Percentiles rank a stretch among this genome's conserved stretches.
Conservation (phyloP, 208 protist genomes). For the Entamoeba invadens region DNA sequence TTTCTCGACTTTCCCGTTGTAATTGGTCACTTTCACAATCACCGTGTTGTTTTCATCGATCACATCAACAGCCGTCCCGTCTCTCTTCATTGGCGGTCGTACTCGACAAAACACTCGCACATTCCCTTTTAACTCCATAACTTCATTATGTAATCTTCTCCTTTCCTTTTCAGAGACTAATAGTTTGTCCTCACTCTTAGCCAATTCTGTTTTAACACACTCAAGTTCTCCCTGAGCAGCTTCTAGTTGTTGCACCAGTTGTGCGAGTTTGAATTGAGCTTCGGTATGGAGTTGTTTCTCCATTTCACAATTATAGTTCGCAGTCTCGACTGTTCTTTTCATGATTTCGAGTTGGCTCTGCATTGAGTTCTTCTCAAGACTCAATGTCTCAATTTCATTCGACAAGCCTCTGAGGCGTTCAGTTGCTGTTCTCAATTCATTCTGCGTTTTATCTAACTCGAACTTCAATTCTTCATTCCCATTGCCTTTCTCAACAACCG, state of each 20-base stretch:
- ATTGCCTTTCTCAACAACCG: no score
- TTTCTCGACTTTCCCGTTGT: neutral
- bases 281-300: neutral
- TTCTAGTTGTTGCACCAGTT: neutral
- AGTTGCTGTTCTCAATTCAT: neutral
- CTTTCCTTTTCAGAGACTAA: slow-evolving; percentile 5
- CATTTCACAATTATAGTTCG: neutral
- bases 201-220: neutral
- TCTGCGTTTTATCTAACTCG: neutral
- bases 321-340: neutral
- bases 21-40: neutral
- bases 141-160: slow-evolving; percentile 42
- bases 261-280: neutral
- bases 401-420: neutral
- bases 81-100: slow-evolving; percentile 28
- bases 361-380: neutral
- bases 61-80: neutral
- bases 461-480: neutral
- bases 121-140: slow-evolving; percentile 58
- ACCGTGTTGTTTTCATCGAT: neutral
- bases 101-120: slow-evolving; percentile 60
- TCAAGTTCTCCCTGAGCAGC: neutral
- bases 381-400: neutral
- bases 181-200: neutral
- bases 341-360: neutral